phyloP scores from a whole-genome alignment of 2,329 filamentous ascomycete genomes.

The Neodidymelliopsis sp. region DNA sequence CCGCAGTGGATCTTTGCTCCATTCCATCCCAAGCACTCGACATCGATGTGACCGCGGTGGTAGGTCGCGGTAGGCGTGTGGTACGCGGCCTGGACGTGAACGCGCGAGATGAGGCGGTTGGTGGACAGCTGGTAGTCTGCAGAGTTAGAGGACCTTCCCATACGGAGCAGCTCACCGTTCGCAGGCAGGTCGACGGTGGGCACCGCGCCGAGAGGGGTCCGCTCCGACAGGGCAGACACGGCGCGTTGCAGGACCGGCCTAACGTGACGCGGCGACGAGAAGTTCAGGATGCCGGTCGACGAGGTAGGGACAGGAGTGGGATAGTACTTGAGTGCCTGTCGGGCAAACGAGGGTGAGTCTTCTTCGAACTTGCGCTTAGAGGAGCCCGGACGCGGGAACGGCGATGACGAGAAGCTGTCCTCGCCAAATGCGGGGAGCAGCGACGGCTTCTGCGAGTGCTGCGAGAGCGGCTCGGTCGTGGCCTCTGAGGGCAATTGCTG shows the following conservation, averaged over 20 bases:
- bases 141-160: conserved; percentile 94
- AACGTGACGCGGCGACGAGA: conserved; percentile 68
- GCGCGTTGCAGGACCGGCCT: conserved; percentile 66
- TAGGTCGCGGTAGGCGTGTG: conserved; percentile 72
- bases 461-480: conserved; percentile 33
- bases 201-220: conserved; percentile 81
- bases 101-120: conserved; percentile 89
- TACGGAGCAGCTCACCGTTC: conserved; percentile 80
- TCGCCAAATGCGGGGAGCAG: conserved; percentile 74
- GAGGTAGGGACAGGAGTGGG: conserved; percentile 95
- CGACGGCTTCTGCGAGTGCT: conserved; percentile 66
- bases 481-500: conserved; percentile 38
- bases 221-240: conserved; percentile 71
- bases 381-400: conserved; percentile 69
- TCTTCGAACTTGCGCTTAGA: conserved; percentile 70
- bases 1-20: conserved; percentile 92
- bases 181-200: conserved; percentile 82
- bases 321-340: conserved; percentile 71
- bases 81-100: conserved; percentile 90
- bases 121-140: conserved; percentile 94
- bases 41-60: conserved; percentile 80
- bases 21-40: conserved; percentile 95
- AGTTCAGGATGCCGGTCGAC: conserved; percentile 88
- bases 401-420: conserved; percentile 78
- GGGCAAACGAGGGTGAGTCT: conserved; percentile 54